These are phyloP conservation scores for Basipetospora chlamydospora DNA, from an alignment of 2,329 filamentous ascomycete species.

Conservation along the genomic window DNA sequence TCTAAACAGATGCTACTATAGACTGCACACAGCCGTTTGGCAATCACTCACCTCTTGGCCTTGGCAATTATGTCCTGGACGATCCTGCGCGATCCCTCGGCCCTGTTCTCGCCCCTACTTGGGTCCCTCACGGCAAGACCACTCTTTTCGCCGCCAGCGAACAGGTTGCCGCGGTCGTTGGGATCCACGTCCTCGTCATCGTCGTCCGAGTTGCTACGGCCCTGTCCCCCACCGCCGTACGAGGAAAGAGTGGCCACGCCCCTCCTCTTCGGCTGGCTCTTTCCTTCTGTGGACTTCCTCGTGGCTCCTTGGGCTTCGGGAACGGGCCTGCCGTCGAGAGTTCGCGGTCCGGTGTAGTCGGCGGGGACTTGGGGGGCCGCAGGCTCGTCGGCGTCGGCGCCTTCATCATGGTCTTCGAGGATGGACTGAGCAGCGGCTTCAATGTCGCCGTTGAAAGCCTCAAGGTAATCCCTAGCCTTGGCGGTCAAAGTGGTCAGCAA, in stretches of 20 bases:
- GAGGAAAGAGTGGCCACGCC: constrained; percentile 49
- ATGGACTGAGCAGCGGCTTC: constrained; percentile 46
- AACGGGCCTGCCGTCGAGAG: constrained; percentile 47
- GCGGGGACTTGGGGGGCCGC: constrained; percentile 13
- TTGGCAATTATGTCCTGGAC: constrained; percentile 51
- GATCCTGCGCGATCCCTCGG: constrained; percentile 34
- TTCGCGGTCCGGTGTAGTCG: constrained; percentile 45
- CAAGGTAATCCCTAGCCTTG: constrained; percentile 58
- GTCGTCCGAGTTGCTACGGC: constrained; percentile 40
- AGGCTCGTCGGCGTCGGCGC: constrained; percentile 26
- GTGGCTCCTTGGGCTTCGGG: constrained; percentile 22
- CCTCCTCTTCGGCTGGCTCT: constrained; percentile 28
- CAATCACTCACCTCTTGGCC: constrained; percentile 41
- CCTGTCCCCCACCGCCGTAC: constrained; percentile 19
- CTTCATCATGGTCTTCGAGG: constrained; percentile 44
- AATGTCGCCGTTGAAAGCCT: constrained; percentile 51
- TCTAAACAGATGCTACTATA: no score
- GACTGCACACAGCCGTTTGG: no score
- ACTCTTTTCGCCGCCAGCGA: constrained; percentile 77
- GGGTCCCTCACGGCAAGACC: constrained; percentile 55
- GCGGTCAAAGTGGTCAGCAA: no score
- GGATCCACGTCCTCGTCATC: constrained; percentile 41
- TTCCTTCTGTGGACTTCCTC: constrained; percentile 19
- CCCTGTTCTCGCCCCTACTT: constrained; percentile 26
- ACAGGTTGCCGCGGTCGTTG: constrained; percentile 51